Conservation (phyloP, 495 filamentous ascomycete genomes). For the Aspergillus panamensis region DNA sequence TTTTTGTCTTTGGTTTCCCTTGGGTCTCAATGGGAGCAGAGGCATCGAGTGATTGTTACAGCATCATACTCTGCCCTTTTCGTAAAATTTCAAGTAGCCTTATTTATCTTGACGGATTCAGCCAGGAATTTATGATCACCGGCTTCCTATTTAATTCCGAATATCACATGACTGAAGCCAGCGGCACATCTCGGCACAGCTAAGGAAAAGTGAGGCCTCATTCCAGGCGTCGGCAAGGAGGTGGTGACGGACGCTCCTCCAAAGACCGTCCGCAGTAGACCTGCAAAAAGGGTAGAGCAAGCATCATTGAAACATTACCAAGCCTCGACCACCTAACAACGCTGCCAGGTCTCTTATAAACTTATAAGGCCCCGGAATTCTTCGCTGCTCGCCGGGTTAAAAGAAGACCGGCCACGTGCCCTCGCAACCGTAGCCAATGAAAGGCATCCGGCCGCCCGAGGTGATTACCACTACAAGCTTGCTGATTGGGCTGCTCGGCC, state of each 20-base stretch:
- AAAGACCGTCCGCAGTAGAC: not conserved
- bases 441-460: conserved; percentile 28
- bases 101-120: not conserved
- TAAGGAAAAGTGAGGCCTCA: not conserved
- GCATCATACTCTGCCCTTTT: not conserved
- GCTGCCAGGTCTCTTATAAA: conserved; percentile 5
- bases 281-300: not conserved
- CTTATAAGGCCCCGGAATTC: conserved; percentile 23
- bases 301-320: not conserved
- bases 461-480: conserved; percentile 33
- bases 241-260: not conserved
- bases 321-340: not conserved
- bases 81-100: not conserved
- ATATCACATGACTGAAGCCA: conserved; percentile 18
- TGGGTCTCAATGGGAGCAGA: not conserved
- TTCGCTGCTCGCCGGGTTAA: conserved; percentile 23
- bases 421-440: conserved; percentile 28
- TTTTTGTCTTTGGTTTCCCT: not conserved
- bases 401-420: conserved; percentile 37
- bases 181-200: conserved; percentile 15
- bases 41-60: too few relatives aligned
- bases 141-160: not conserved
- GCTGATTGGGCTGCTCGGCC: conserved; percentile 36
- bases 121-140: not conserved
- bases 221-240: not conserved